Evolutionary conservation across 257 asterid species (phyloP).

Genomic region (Solanum arcanum): DNA sequence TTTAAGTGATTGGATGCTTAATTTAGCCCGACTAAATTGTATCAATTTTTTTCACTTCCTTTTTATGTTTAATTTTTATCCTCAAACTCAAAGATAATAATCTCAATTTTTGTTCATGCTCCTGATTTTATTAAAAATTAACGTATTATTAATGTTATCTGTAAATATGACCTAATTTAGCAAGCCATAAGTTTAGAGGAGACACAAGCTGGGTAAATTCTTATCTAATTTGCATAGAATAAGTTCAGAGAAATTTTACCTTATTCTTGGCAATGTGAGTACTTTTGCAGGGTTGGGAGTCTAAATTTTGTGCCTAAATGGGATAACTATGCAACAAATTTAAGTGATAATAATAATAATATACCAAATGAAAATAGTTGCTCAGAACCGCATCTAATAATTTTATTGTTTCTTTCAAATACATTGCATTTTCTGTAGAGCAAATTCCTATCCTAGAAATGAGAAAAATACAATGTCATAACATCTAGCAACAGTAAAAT

Average conservation of each 20-base stretch:
- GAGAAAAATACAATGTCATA: background rate
- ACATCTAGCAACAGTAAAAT: background rate
- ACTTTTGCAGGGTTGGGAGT: background rate
- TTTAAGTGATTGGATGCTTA: background rate
- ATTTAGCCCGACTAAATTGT: background rate
- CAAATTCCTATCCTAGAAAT: background rate
- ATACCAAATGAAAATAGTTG: background rate
- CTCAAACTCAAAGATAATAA: too few relatives aligned
- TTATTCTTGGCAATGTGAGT: too few relatives aligned
- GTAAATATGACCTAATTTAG: too few relatives aligned
- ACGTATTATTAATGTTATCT: too few relatives aligned
- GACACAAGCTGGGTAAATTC: background rate
- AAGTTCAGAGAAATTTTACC: background rate
- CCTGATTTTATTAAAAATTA: too few relatives aligned
- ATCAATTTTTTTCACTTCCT: background rate
- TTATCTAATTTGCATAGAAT: background rate
- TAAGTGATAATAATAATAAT: background rate
- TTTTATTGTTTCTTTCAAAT: background rate
- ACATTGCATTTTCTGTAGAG: background rate
- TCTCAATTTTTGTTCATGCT: background rate
- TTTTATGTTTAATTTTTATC: too few relatives aligned
- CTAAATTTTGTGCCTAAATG: background rate
- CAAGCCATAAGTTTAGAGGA: background rate
- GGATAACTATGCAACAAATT: background rate
- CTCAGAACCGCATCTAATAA: background rate